phyloP scores from a whole-genome alignment of 768 basidiomycete species.

The Auricularia auricula-judae region DNA sequence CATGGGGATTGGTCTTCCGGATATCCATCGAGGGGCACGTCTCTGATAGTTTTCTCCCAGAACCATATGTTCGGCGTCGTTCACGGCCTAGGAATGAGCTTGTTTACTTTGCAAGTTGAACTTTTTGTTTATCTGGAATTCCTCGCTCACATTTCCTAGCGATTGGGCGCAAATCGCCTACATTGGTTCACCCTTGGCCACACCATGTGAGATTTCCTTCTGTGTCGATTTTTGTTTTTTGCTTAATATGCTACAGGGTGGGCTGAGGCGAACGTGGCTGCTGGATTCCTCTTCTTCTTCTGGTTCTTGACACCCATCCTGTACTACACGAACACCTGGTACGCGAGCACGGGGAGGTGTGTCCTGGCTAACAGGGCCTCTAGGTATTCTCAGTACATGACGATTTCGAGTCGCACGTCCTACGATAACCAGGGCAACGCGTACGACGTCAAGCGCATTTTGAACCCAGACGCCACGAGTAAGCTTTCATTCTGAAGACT shows the following conservation, averaged over 20 bases:
- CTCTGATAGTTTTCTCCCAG: too few relatives aligned
- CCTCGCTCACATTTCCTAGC: neutral
- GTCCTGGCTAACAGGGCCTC: too few relatives aligned
- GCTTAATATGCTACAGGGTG: slow-evolving; percentile 18
- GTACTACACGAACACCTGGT: slow-evolving; percentile 24
- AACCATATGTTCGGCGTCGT: slow-evolving; percentile 60
- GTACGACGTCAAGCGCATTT: slow-evolving; percentile 50
- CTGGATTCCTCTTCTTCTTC: slow-evolving; percentile 26
- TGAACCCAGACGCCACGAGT: slow-evolving; percentile 37
- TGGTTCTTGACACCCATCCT: slow-evolving; percentile 39
- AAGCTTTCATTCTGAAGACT: neutral
- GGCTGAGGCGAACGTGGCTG: slow-evolving; percentile 28
- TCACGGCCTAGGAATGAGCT: slow-evolving; percentile 14
- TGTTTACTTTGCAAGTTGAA: slow-evolving; percentile 18
- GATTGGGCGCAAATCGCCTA: slow-evolving; percentile 74
- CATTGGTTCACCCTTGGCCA: slow-evolving; percentile 19
- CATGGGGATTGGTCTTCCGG: too few relatives aligned
- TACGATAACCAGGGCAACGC: slow-evolving; percentile 49
- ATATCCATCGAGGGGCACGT: too few relatives aligned
- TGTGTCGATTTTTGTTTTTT: neutral
- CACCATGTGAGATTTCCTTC: slow-evolving; percentile 13
- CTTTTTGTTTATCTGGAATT: neutral
- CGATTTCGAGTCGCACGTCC: slow-evolving; percentile 25
- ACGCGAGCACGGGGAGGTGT: neutral
- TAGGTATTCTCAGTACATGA: slow-evolving; percentile 12